Conservation (phyloP, 139 green algal genomes). For the Coelastrella sp. region DNA sequence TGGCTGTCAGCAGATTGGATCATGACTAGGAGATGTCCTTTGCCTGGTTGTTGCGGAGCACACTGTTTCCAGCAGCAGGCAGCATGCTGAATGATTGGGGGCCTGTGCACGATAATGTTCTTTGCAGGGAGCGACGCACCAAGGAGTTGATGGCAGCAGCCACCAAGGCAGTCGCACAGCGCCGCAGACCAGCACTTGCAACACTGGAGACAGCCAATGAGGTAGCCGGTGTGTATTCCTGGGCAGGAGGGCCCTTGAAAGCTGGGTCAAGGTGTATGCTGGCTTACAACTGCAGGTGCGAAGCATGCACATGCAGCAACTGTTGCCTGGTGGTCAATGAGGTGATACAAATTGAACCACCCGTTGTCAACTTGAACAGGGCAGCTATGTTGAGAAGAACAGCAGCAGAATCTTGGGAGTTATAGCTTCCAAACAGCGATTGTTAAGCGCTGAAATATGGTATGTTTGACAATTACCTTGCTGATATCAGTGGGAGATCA, state of each 20-base stretch:
- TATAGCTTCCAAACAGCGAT: no score
- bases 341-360: not conserved
- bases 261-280: slow-evolving; percentile 19
- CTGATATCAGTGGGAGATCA: no score
- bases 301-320: not conserved
- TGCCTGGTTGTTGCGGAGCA: no score
- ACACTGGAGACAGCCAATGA: slow-evolving; percentile 39
- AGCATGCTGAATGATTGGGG: no score
- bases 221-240: slow-evolving; percentile 62
- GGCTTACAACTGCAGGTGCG: slow-evolving; percentile 42
- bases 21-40: no score
- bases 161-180: slow-evolving; percentile 61
- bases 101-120: not conserved
- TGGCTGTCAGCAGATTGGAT: no score
- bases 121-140: slow-evolving; percentile 42
- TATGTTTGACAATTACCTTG: no score
- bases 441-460: no score
- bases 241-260: slow-evolving; percentile 55
- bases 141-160: slow-evolving; percentile 57
- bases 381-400: no score
- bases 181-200: slow-evolving; percentile 56
- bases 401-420: no score
- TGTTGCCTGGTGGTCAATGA: not conserved
- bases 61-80: no score
- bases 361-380: no score